Base-by-base conservation (phyloP, 805 yeast genomes). In the Ogataea nonfermentans region DNA sequence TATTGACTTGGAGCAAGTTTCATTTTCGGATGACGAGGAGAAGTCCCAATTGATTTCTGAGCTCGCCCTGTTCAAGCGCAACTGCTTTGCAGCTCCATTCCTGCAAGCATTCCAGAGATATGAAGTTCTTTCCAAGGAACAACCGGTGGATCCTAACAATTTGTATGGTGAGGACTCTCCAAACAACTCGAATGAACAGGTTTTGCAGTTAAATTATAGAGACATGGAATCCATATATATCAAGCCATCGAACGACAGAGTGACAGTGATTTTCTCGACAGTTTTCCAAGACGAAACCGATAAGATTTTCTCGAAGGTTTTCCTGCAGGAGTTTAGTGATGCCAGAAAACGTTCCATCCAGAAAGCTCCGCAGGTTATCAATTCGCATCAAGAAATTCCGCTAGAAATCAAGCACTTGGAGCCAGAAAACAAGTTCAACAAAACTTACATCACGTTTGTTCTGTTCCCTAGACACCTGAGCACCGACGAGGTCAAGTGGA, bases 331-430 rank as follows among this genome's bases (percentile, higher is more conserved):
- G 66, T 90, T 90, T 62, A 95, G 89, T 31, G 97, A 90, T 62
- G 96, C 98, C 9, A 80, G 99, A 66, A 85, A 85, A 60, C 78
- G 96, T 63, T 84, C 95, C 4, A 91, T 93, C 45, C 99, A 93
- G 67, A 90, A 93, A 35, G 97, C 98, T 2, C 99, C 99, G 12
- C 99, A 93, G 70, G 99, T 93, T 37, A 75, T 93, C 54, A 90
- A 84, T 57, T 83, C 95, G 5, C 89, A 83, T 59, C 76, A 73
- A 47, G 96, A 87, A 53, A 87, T 97, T n/a, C 99, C 99, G 7
- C 72, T 88, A 56, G 99, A 93, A 61, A 73, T 85, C 41, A 71
- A 79, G 43, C 62, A 66, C 41, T 63, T 75, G 29, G 64, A 56
- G 14, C 40, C 32, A n/a, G 65, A 63, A 14, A 69, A 68, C 28